Base-by-base conservation (phyloP, 2,329 filamentous ascomycete genomes). In the Metarhizium humberi region DNA sequence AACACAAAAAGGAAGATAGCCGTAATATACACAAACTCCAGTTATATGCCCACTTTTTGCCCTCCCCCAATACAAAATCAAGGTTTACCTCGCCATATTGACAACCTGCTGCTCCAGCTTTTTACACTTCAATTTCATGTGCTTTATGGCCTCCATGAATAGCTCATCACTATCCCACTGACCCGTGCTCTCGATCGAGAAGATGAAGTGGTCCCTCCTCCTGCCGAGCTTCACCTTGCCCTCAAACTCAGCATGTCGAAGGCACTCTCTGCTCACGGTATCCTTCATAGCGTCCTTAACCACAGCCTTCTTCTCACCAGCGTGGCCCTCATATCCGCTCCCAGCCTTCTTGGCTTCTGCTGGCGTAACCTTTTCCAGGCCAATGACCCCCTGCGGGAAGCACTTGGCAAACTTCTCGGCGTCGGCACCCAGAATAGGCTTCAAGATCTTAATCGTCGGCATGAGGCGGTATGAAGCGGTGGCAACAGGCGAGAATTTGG, bases 401-500 rank as follows among this genome's bases (percentile, higher is more conserved):
- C 94, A 99, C 61, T 81, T 79, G 48, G 86, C 84, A 67, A 99
- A 97, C 70, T 96, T 96, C 67, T 85, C 81, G 2, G 94, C 94
- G 65, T 97, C 91, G 45, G 79, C 77, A 47, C 92, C 94, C 4
- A 95, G 69, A 58, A 99, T 97, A 20, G 94, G 94, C 62, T 80
- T 76, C 48, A 80, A 76, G 67, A 99, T 97, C 60, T 81, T 80
- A 71, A 99, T 97, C 61, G 86, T 86, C 7, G 94, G 94, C 67
- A 99, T 75, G 20, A 99, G 80, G 51, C 94, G 85, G 75, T 99
- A 99, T 29, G 88, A 90, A 3, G 94, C 94, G 1, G 94, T 96
- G 3, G 92, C 92, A 40, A 97, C 94, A 50, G 94, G 94, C 0
- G 90, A 96, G 76, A 94, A 99, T 73, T 99, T 99, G 63, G 94